Evolutionary conservation across 768 basidiomycete genomes (phyloP).

Genomic region (Crucibulum laeve): DNA sequence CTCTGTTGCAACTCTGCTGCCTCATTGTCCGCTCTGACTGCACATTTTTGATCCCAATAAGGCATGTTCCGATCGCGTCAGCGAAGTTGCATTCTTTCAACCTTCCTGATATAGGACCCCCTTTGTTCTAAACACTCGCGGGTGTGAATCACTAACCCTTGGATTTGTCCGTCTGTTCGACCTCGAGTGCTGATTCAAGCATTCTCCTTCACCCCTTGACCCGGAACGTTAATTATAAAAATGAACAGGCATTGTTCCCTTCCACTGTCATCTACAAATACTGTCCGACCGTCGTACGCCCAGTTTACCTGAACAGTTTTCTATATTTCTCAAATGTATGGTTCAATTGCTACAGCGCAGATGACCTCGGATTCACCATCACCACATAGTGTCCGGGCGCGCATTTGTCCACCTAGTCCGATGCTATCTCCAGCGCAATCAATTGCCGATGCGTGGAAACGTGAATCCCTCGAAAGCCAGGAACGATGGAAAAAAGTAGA

Average conservation of each 20-base stretch:
- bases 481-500: conserved; percentile 51
- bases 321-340: conserved; percentile 26
- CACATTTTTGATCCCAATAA: conserved; percentile 30
- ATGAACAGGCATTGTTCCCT: conserved; percentile 30
- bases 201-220: conserved; percentile 34
- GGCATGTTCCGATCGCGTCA: conserved; percentile 38
- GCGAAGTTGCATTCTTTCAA: conserved; percentile 36
- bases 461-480: conserved; percentile 55
- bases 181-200: conserved; percentile 30
- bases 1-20: conserved; percentile 7
- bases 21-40: conserved; percentile 22
- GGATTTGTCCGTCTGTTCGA: conserved; percentile 31
- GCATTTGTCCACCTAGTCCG: conserved; percentile 22
- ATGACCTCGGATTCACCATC: conserved; percentile 41
- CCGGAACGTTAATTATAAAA: conserved; percentile 40
- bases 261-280: conserved; percentile 29
- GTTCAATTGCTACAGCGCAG: conserved; percentile 25
- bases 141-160: conserved; percentile 35
- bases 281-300: conserved; percentile 33
- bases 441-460: conserved; percentile 68
- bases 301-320: conserved; percentile 19
- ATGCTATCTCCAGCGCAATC: conserved; percentile 50
- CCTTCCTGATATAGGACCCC: conserved; percentile 46
- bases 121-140: conserved; percentile 37
- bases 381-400: conserved; percentile 27